These are phyloP conservation scores for Lachnellula suecica DNA, from an alignment of 2,329 filamentous ascomycete species.

Conservation along the genomic window DNA sequence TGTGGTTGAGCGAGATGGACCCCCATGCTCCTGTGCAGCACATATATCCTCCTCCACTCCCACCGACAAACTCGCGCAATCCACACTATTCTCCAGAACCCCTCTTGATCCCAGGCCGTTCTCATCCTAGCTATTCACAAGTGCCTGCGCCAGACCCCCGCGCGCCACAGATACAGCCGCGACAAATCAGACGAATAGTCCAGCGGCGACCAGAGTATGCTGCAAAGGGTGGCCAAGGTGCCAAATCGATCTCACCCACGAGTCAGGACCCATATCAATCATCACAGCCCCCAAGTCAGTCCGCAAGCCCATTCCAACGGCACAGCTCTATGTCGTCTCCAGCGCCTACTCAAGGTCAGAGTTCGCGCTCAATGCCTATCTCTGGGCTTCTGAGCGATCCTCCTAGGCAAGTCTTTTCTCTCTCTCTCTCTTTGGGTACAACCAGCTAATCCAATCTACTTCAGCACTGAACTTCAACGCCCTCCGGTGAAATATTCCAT, in stretches of 20 bases:
- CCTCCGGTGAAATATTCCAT: constrained; percentile 34
- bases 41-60: constrained; percentile 11
- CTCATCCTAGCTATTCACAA: neutral
- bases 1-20: constrained; percentile 14
- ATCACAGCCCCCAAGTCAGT: neutral
- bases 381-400: constrained; percentile 23
- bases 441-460: constrained; percentile 10
- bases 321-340: constrained; percentile 1
- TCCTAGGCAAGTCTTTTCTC: constrained; percentile 11
- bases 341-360: constrained; percentile 10
- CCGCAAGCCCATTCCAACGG: constrained; percentile 1
- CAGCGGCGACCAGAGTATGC: constrained; percentile 16
- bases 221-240: constrained; percentile 10
- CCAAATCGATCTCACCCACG: neutral
- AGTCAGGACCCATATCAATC: neutral
- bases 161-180: constrained; percentile 10
- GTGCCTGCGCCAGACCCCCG: neutral
- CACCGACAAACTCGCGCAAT: constrained; percentile 9
- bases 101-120: constrained; percentile 3
- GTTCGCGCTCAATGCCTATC: constrained; percentile 21
- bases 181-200: constrained; percentile 20
- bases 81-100: constrained; percentile 6
- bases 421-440: neutral
- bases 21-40: constrained; percentile 16
- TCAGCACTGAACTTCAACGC: constrained; percentile 12